Conservation (phyloP, 257 asterid genomes). For the Verbascum thapsus region DNA sequence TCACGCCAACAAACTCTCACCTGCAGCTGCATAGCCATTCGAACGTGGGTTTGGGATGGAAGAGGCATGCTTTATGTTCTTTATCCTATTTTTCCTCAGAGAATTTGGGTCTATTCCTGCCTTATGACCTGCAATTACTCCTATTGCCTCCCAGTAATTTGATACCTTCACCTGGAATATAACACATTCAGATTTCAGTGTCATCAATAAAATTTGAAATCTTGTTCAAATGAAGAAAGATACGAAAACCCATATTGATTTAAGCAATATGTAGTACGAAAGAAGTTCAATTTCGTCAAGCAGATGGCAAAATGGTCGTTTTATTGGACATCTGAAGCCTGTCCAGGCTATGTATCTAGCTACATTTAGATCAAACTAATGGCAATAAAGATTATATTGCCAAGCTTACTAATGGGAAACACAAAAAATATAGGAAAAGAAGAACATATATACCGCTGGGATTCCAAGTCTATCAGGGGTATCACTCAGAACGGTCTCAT, state of each 20-base stretch:
- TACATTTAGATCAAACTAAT: too few species aligned
- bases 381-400: neutral
- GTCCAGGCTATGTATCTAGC: too few species aligned
- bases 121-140: conserved; percentile 85
- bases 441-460: conserved; percentile 65
- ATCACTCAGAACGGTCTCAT: conserved; percentile 71
- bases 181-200: neutral
- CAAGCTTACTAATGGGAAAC: neutral
- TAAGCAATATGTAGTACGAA: too few species aligned
- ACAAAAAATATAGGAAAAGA: conserved; percentile 5
- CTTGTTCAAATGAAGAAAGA: too few species aligned
- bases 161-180: conserved; percentile 70
- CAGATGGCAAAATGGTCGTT: neutral
- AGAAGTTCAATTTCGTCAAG: too few species aligned
- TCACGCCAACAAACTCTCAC: conserved; percentile 32
- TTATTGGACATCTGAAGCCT: too few species aligned
- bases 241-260: too few species aligned
- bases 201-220: neutral
- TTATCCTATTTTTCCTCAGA: conserved; percentile 59
- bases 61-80: conserved; percentile 40
- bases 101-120: conserved; percentile 87
- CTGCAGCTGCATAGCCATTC: conserved; percentile 37
- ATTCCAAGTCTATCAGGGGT: conserved; percentile 82
- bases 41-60: conserved; percentile 26
- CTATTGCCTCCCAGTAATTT: conserved; percentile 95